Base-by-base conservation (phyloP, 768 basidiomycete species). In the Suillus alpinus region DNA sequence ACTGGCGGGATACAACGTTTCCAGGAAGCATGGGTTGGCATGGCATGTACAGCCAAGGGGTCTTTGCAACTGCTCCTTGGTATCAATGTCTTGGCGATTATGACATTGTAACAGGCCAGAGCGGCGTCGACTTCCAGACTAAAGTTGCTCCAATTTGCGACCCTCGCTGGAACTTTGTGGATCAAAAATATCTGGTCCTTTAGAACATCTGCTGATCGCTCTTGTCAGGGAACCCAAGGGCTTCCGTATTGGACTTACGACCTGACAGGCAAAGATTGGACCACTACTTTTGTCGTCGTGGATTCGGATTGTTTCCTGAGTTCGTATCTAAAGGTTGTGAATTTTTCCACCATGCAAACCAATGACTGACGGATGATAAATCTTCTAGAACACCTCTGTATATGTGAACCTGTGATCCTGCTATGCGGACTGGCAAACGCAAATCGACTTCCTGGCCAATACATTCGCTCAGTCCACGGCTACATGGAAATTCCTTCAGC, bases 291-390 rank as follows among this genome's bases (percentile, higher is more conserved):
- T 23, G 52, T 53, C 23, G 52, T 53, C 20, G 34, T 53, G 36
- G 52, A 53, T 34, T 53, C 52, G 7, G 52, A 53, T 53, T 53
- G 36, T 26, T 53, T 53, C 36, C 36, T 53, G 23, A 53, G 52
- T 34, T 53, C 36, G 23, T 53, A 53, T 37, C 20, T 8, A 23
- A 16, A 26, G 36, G 52, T 53, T 34, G 34, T 36, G 23, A 8
- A 53, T 32, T 16, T 52, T 10, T 5, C 9, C 2, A 16, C 26
- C 23, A 23, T 6, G 14, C 31, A 37, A 16, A 32, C 14, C 7
- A 16, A 37, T 26, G 14, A 26, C 36, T 53, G 14, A 53, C 23
- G 14, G 20, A n/a, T 53, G 36, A 23, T 14, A 2, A 16, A 5
- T 23, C 14, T 53, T 37, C 4, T 4, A 53, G 52, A 37, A 53